Evolutionary conservation across 257 asterid genomes (phyloP).

Genomic region (Cynanchum wilfordii): DNA sequence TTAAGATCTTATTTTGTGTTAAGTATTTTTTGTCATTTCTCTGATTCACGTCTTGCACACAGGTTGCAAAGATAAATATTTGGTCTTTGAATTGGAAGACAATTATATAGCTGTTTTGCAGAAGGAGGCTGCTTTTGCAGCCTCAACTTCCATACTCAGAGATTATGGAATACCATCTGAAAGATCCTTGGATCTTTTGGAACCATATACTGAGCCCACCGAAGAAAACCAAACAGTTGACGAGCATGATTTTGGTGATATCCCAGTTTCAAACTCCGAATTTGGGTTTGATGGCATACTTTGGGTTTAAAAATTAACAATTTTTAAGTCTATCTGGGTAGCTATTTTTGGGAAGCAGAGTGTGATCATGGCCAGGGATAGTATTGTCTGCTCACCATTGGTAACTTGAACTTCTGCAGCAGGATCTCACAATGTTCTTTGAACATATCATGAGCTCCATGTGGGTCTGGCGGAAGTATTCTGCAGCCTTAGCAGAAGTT

Average conservation of each 20-base stretch:
- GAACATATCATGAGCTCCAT: background rate
- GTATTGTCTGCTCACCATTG: background rate
- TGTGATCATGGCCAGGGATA: background rate
- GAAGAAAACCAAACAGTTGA: constrained; percentile 28
- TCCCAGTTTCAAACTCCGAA: constrained; percentile 59
- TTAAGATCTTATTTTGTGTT: background rate
- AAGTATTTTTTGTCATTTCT: background rate
- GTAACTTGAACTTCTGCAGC: background rate
- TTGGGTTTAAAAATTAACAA: constrained; percentile 43
- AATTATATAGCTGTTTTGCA: constrained; percentile 70
- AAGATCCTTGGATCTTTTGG: constrained; percentile 69
- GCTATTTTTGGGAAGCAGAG: constrained; percentile 4
- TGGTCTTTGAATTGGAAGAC: constrained; percentile 82
- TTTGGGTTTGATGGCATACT: constrained; percentile 67
- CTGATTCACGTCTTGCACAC: constrained; percentile 1
- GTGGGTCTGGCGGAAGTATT: background rate
- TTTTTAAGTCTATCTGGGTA: background rate
- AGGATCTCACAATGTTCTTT: background rate
- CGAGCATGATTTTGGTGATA: constrained; percentile 50
- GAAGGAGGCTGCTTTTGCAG: constrained; percentile 60
- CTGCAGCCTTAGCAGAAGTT: background rate
- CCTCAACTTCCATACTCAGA: constrained; percentile 69
- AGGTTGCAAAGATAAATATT: constrained; percentile 65
- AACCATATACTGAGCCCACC: constrained; percentile 46
- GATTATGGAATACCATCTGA: constrained; percentile 84